Conservation (phyloP, 768 basidiomycete genomes). For the Cyathus striatus region DNA sequence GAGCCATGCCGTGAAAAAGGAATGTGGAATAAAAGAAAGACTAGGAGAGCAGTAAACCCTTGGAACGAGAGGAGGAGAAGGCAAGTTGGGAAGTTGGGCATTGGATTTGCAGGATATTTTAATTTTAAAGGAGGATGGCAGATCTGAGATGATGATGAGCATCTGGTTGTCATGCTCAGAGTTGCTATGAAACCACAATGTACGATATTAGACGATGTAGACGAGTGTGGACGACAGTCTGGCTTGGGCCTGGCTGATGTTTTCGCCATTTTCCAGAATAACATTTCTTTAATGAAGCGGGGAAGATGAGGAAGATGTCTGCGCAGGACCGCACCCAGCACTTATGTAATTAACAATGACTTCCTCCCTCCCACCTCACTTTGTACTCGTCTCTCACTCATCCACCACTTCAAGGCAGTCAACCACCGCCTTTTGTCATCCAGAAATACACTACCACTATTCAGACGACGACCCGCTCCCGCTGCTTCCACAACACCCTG, state of each 20-base stretch:
- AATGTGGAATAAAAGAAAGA: constrained; percentile 13
- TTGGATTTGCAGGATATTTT: no score
- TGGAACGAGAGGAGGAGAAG: constrained; percentile 6
- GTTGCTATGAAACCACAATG: no score
- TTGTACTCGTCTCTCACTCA: constrained; percentile 52
- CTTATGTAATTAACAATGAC: constrained; percentile 5
- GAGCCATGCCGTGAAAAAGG: constrained; percentile 30
- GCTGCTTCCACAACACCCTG: constrained; percentile 51
- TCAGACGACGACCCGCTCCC: constrained; percentile 71
- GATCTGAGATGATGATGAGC: no score
- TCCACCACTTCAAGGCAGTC: constrained; percentile 26
- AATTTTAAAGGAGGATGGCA: no score
- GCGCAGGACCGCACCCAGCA: no score
- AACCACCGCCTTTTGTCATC: constrained; percentile 55
- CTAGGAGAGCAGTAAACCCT: constrained; percentile 3
- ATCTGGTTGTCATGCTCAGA: no score
- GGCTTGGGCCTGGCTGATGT: no score
- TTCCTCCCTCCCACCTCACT: constrained; percentile 46
- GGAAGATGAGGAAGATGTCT: no score
- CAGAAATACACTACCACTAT: constrained; percentile 77
- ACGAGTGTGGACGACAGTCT: no score
- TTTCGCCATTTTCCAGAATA: no score
- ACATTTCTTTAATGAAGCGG: no score
- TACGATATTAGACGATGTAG: no score
- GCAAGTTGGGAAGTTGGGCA: constrained; percentile 7